Conservation (phyloP, 768 basidiomycete genomes). For the Phlegmacium glaucopus region DNA sequence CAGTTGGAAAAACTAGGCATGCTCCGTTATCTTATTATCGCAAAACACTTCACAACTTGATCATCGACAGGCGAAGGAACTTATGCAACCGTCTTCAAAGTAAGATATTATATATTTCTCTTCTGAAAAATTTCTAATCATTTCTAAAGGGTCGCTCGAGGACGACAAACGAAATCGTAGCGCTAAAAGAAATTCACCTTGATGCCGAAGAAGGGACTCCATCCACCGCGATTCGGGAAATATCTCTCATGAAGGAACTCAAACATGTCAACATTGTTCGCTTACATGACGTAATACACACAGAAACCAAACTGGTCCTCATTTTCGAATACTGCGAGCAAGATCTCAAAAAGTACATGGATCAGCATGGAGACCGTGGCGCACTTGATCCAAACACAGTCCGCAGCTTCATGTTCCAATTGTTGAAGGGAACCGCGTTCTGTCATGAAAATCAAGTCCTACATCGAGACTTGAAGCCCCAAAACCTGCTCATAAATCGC, state of each 20-base stretch:
- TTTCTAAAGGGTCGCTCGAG: slow-evolving; percentile 78
- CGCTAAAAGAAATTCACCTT: slow-evolving; percentile 97
- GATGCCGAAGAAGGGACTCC: slow-evolving; percentile 99
- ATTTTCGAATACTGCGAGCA: slow-evolving; percentile 99
- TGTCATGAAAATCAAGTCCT: slow-evolving; percentile 98
- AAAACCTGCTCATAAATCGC: slow-evolving; percentile 95
- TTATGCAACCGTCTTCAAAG: slow-evolving; percentile 98
- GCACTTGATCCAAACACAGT: slow-evolving; percentile 89
- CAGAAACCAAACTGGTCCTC: slow-evolving; percentile 95
- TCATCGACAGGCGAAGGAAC: slow-evolving; percentile 82
- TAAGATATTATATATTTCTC: slow-evolving; percentile 23
- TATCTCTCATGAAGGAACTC: slow-evolving; percentile 98
- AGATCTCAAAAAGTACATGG: slow-evolving; percentile 99
- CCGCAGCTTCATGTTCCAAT: slow-evolving; percentile 96
- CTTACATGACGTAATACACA: slow-evolving; percentile 98
- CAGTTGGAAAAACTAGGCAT: not conserved
- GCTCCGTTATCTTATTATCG: not conserved
- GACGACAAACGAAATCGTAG: slow-evolving; percentile 98
- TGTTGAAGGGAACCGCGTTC: slow-evolving; percentile 95
- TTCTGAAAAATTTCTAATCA: not conserved
- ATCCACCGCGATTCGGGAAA: slow-evolving; percentile 97
- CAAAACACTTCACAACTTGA: not conserved
- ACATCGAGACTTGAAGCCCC: slow-evolving; percentile 97
- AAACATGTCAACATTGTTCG: slow-evolving; percentile 99
- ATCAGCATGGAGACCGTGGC: slow-evolving; percentile 93